Evolutionary conservation across 2,329 filamentous ascomycete genomes (phyloP).

Genomic region (Tolypocladium tropicale): DNA sequence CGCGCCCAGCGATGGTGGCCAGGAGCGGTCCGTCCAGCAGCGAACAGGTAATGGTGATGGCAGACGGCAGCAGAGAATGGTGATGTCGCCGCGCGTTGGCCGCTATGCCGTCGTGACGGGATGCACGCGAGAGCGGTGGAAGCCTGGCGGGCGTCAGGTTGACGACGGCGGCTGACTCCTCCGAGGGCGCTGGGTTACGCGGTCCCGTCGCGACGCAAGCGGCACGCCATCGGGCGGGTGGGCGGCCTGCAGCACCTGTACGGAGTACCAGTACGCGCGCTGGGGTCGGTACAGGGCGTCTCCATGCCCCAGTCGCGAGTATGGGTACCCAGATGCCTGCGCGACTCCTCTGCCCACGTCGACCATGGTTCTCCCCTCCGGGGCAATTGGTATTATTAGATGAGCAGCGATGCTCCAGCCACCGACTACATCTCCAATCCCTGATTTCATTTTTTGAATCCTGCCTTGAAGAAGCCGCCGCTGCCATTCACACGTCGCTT

Average conservation of each 20-base stretch:
- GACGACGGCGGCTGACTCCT: constrained; percentile 4
- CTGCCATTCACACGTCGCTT: background rate
- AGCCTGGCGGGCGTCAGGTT: constrained; percentile 1
- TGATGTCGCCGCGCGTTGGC: background rate
- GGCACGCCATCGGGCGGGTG: background rate
- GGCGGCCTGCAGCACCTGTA: background rate
- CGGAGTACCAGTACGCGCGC: background rate
- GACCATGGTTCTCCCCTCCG: too few relatives aligned
- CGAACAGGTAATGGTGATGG: background rate
- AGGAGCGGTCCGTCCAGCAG: background rate
- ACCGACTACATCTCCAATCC: background rate
- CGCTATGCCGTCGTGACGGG: background rate
- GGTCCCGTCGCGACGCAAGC: constrained; percentile 19
- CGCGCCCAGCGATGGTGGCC: background rate
- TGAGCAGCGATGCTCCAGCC: background rate
- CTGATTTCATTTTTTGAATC: background rate
- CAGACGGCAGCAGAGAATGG: background rate
- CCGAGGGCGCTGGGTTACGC: constrained; percentile 12
- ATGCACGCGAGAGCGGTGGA: background rate
- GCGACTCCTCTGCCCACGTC: background rate
- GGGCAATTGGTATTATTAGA: too few relatives aligned
- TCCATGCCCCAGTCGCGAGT: background rate
- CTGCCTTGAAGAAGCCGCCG: background rate
- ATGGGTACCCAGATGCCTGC: background rate
- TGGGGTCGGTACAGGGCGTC: background rate